phyloP scores from a whole-genome alignment of 805 yeast genomes.

The Saturnispora besseyi region DNA sequence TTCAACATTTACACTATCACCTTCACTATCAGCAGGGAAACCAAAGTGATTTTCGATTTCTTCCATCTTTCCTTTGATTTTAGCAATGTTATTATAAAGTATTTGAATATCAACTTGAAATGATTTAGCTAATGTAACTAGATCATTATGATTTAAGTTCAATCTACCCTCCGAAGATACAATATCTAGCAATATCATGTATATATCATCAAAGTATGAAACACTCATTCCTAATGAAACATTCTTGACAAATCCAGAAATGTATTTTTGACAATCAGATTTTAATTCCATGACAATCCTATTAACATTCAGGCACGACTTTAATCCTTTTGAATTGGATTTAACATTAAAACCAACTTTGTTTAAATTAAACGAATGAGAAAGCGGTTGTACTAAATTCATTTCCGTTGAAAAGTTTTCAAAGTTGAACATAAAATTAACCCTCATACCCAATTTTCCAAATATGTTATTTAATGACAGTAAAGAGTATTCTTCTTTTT shows the following conservation, averaged over 20 bases:
- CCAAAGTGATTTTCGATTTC: background rate
- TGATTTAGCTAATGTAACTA: background rate
- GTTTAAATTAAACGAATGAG: background rate
- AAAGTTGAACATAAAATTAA: background rate
- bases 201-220: background rate
- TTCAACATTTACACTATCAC: background rate
- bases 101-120: background rate
- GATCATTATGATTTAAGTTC: conserved; percentile 3
- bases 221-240: background rate
- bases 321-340: background rate
- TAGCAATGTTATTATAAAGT: conserved; percentile 1
- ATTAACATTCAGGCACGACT: background rate
- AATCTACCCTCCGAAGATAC: conserved; percentile 2
- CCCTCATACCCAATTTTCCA: background rate
- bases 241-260: background rate
- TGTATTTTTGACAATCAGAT: background rate
- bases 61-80: background rate
- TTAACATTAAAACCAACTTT: background rate
- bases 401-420: background rate
- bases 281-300: background rate
- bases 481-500: background rate
- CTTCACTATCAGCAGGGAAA: background rate
- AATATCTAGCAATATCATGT: background rate
- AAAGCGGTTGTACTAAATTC: conserved; percentile 2
- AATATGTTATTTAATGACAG: conserved; percentile 1